Evolutionary conservation across 352 stramenopile genomes (phyloP), one percentile per base, ranked within the genome.

Genomic region (Pythium scleroteichum): DNA sequence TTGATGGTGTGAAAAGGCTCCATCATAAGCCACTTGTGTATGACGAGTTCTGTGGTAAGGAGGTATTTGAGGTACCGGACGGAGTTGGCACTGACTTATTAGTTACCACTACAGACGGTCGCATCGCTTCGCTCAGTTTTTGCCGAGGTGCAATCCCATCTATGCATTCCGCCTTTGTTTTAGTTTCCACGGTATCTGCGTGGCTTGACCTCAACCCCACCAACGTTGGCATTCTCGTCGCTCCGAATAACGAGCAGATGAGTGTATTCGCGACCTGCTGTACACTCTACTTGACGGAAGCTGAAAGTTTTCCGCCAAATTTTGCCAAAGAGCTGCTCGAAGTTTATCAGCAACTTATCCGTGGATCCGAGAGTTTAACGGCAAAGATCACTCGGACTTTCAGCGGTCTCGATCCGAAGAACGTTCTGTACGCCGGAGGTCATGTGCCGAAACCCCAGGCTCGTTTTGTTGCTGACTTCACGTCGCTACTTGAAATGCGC

Each of bases 201-300:
- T 95, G 87, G 87, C 75, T 94, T 33, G 87, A 92, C 40, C 55
- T 93, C 20, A 90, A 89, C 8, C 67, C 78, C 2, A 76, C 66
- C 24, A 92, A 94, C 44, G 82, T 93, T 27, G 85, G 81, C 13
- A 85, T 95, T 44, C 68, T 95, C 27, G 61, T 95, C 9, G 83
- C 87, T 0, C 87, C 87, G 0, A 94, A 90, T 62, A 92, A 94
- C 40, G 84, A 95, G 35, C 87, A 95, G 58, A 90, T 93, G 75
- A 93, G 82, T 55, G 79, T 95, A 4, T 95, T 92, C 71, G 78
- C 85, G n/a, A 92, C 87, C 1, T 95, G 87, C 58, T 93, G 82
- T 45, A 85, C 87, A 33, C 62, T 95, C 0, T 95, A 95, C 48
- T 82, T 80, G 47, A 91, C 81, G 0, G 78, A 90, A 26, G 78